Evolutionary conservation across 495 filamentous ascomycete genomes (phyloP).

Genomic region (Clavariopsis aquatica): DNA sequence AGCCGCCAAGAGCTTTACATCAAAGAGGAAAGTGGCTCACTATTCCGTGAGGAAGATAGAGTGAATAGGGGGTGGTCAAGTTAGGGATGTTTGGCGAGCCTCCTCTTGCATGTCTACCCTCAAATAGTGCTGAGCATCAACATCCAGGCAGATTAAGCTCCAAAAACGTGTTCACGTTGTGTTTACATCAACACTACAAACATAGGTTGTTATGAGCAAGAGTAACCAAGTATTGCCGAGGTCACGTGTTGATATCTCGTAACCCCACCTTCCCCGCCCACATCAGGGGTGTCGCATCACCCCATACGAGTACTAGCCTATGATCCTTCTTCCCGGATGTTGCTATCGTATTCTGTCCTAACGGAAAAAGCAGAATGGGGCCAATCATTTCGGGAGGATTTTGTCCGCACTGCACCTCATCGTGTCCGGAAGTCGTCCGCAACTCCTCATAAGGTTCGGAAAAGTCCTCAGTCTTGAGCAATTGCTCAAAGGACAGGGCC

Average conservation of each 20-base stretch:
- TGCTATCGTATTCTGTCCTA: neutral
- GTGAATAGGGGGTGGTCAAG: too few relatives aligned
- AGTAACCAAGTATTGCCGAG: too few relatives aligned
- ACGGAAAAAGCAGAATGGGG: neutral
- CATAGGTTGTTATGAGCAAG: too few relatives aligned
- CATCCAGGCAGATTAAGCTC: too few relatives aligned
- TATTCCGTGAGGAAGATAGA: too few relatives aligned
- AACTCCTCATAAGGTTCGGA: slow-evolving; percentile 4
- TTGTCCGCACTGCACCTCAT: slow-evolving; percentile 9
- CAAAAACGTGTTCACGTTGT: neutral
- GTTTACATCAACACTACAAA: neutral
- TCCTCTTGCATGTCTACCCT: too few relatives aligned
- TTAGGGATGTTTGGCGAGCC: too few relatives aligned
- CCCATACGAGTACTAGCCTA: neutral
- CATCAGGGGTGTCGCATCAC: neutral
- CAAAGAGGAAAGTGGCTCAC: neutral
- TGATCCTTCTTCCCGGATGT: neutral
- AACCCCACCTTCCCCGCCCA: neutral
- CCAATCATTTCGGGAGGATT: neutral
- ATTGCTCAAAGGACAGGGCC: too few relatives aligned
- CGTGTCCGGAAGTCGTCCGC: slow-evolving; percentile 13
- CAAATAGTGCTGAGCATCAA: too few relatives aligned
- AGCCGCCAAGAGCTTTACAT: neutral
- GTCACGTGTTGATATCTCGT: too few relatives aligned
- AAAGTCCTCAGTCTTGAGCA: too few relatives aligned